Conservation (phyloP, 164 flowering plant genomes). For the Akebia trifoliata region DNA sequence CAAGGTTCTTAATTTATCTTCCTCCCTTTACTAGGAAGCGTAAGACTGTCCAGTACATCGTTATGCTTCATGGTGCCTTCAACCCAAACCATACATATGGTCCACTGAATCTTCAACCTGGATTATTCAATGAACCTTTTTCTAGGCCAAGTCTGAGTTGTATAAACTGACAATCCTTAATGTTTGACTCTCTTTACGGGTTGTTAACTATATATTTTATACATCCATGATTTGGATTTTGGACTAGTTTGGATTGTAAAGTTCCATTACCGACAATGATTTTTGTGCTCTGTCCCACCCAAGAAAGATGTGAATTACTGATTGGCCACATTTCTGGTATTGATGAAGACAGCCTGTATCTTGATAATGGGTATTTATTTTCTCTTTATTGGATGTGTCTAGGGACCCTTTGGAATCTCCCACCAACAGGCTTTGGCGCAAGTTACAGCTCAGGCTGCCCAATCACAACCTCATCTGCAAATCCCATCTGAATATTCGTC, state of each 20-base stretch:
- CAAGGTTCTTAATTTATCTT: too few relatives aligned
- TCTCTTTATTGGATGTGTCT: constrained; percentile 11
- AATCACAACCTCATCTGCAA: constrained; percentile 51
- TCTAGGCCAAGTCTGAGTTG: neutral
- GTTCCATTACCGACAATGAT: neutral
- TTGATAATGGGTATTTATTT: neutral
- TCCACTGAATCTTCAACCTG: neutral
- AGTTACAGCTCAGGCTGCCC: constrained; percentile 87
- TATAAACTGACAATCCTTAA: neutral
- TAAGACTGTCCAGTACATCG: neutral
- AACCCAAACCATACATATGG: neutral
- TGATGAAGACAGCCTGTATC: neutral
- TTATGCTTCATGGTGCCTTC: neutral
- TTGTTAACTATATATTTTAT: neutral
- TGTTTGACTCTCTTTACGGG: neutral
- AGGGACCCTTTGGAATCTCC: constrained; percentile 88
- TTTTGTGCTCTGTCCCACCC: neutral
- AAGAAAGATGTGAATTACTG: neutral
- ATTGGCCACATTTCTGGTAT: neutral
- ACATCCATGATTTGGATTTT: neutral
- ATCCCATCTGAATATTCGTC: constrained; percentile 45
- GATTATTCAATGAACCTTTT: neutral
- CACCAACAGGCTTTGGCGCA: constrained; percentile 94
- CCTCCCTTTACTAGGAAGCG: neutral
- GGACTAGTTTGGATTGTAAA: neutral